Percentiles rank a stretch among this genome's conserved stretches.
These are phyloP conservation scores for Acacia pycnantha DNA, from an alignment of 331 rosid genomes.

Conservation along the genomic window DNA sequence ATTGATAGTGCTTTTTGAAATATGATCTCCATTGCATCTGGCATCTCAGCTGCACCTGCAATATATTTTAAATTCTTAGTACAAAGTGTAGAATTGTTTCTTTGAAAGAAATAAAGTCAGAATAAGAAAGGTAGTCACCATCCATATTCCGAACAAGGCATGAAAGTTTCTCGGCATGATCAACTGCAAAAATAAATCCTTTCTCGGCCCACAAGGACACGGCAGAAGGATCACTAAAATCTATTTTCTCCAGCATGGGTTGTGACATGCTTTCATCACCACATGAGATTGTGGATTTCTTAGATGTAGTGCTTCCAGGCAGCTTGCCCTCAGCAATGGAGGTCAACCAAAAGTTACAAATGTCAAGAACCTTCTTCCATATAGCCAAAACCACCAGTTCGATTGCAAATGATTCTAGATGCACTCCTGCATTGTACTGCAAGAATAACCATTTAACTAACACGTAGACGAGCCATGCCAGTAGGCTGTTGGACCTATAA, in stretches of 20 bases:
- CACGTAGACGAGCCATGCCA: neutral
- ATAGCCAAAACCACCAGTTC: slow-evolving; percentile 87
- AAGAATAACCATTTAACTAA: slow-evolving; percentile 32
- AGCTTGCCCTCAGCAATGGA: slow-evolving; percentile 37
- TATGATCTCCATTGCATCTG: slow-evolving; percentile 89
- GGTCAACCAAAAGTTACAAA: slow-evolving; percentile 56
- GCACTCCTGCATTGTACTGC: slow-evolving; percentile 59
- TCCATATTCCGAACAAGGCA: slow-evolving; percentile 55
- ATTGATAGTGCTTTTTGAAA: slow-evolving; percentile 66
- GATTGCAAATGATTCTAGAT: slow-evolving; percentile 75
- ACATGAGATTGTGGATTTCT: slow-evolving; percentile 28
- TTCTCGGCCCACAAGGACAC: slow-evolving; percentile 66
- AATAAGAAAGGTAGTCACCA: slow-evolving; percentile 47
- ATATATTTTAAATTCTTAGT: slow-evolving; percentile 21
- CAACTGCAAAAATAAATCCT: slow-evolving; percentile 63
- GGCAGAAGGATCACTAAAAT: slow-evolving; percentile 56
- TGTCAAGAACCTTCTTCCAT: slow-evolving; percentile 71
- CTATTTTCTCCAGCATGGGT: slow-evolving; percentile 38
- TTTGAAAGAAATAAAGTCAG: slow-evolving; percentile 19
- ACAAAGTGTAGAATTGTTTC: slow-evolving; percentile 11
- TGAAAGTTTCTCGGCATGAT: slow-evolving; percentile 72
- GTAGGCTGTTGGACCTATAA: neutral
- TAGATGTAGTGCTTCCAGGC: slow-evolving; percentile 43
- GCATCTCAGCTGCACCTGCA: slow-evolving; percentile 75
- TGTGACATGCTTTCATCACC: slow-evolving; percentile 33